Evolutionary conservation across 2,329 filamentous ascomycete genomes (phyloP).

Genomic region (Fusarium zealandicum): DNA sequence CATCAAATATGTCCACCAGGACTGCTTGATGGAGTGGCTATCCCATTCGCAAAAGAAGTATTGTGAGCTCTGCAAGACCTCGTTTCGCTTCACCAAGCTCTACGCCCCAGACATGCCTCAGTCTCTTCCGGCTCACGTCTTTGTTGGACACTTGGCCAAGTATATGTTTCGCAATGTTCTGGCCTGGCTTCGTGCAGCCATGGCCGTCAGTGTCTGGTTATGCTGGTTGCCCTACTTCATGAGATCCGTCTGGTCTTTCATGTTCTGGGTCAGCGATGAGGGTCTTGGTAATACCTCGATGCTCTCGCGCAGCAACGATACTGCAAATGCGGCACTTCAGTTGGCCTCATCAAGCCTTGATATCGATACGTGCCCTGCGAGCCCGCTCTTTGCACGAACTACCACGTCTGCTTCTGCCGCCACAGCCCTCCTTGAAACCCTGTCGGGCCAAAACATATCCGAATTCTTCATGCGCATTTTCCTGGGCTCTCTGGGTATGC

Average conservation of each 20-base stretch:
- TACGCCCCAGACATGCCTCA: slow-evolving; percentile 95
- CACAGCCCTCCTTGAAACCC: slow-evolving; percentile 41
- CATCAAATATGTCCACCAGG: slow-evolving; percentile 98
- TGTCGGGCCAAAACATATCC: slow-evolving; percentile 44
- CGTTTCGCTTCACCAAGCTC: slow-evolving; percentile 97
- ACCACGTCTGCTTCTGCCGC: slow-evolving; percentile 45
- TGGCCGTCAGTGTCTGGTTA: slow-evolving; percentile 89
- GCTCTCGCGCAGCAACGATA: slow-evolving; percentile 38
- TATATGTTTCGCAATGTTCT: slow-evolving; percentile 76
- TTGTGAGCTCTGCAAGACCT: slow-evolving; percentile 98
- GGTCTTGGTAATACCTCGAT: slow-evolving; percentile 56
- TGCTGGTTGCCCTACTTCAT: slow-evolving; percentile 88
- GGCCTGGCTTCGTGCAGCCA: slow-evolving; percentile 77
- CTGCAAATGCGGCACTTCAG: slow-evolving; percentile 41
- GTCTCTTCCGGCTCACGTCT: slow-evolving; percentile 79
- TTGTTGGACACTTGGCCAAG: slow-evolving; percentile 77
- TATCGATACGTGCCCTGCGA: slow-evolving; percentile 46
- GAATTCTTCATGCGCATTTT: slow-evolving; percentile 45
- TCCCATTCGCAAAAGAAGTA: slow-evolving; percentile 99
- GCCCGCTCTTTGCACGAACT: slow-evolving; percentile 44
- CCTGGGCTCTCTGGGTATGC: slow-evolving; percentile 42
- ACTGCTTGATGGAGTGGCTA: slow-evolving; percentile 98
- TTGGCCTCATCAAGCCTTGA: slow-evolving; percentile 40
- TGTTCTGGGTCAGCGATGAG: slow-evolving; percentile 94
- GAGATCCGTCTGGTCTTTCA: slow-evolving; percentile 87